A percentile compares a stretch with the other conserved stretches of the same genome.
phyloP scores from a whole-genome alignment of 257 asterid species.

The Solanum appendiculatum region DNA sequence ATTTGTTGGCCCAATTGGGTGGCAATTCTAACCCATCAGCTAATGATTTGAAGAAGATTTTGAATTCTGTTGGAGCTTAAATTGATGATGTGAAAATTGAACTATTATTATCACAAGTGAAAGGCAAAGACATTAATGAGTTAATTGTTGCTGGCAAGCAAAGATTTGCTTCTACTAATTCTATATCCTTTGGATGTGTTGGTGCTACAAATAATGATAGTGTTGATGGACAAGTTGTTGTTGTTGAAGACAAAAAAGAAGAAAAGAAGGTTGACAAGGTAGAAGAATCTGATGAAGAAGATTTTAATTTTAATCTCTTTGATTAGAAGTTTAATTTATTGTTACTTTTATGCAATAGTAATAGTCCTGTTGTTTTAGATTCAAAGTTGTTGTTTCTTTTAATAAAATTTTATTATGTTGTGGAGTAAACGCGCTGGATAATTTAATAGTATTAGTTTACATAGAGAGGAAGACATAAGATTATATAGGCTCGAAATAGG shows the following conservation, averaged over 20 bases:
- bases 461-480: no score
- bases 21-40: constrained; percentile 5
- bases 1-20: constrained; percentile 8
- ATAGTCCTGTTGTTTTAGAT: no score
- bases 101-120: not conserved
- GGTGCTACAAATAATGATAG: not conserved
- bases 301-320: not conserved
- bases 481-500: no score
- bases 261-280: not conserved
- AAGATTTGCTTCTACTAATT: not conserved
- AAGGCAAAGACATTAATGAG: constrained; percentile 4
- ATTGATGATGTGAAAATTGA: constrained; percentile 1
- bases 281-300: constrained; percentile 6
- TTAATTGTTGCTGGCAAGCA: constrained; percentile 7
- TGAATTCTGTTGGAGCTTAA: constrained; percentile 1
- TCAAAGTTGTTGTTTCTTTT: no score
- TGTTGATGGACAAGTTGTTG: not conserved
- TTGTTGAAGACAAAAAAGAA: not conserved
- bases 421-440: no score
- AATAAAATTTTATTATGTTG: no score
- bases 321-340: not conserved
- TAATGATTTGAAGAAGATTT: constrained; percentile 1
- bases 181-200: not conserved
- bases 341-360: not conserved
- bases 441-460: no score